Base-by-base conservation (phyloP, 352 stramenopile genomes). In the Globisporangium irregulare region DNA sequence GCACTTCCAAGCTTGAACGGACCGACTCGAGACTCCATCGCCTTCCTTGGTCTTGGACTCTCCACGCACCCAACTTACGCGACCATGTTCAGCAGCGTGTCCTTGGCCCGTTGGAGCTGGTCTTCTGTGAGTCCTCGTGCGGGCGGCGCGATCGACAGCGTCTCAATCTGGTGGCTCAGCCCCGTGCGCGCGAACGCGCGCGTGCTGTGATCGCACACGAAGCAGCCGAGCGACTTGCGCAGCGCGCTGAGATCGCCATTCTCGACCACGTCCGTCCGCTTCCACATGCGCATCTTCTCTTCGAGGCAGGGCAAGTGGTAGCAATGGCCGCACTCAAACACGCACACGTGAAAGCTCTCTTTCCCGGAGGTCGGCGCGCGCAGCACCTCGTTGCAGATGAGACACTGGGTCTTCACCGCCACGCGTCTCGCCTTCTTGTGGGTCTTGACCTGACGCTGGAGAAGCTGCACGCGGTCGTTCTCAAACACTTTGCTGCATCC, bases 201-300 rank as follows among this genome's bases (percentile, higher is more conserved):
- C 10, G 81, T 90, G 59, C 76, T 90, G 79, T 95, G 85, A 68
- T 95, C 85, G 62, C 87, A 95, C 34, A 93, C 81, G 68, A 93
- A 93, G 73, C 87, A 95, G 8, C 85, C 85, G 3, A 92, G 78
- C 10, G 80, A 72, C 14, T 80, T 71, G 20, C 69, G 78, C 18
- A 85, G 48, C 22, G 73, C 73, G 20, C 70, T 82, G 24, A 86
- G 29, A 54, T 90, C 73, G 7, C 77, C 74, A 15, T 76, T 69
- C 41, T 81, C 74, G 1, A 90, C 76, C 1, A 78, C 75, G 34
- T 90, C 77, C 1, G 79, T 59, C n/a, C 77, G 85, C 71, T 93
- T 93, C 85, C 87, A 93, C 79, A 93, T 90, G n/a, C 86, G 84
- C 80, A 90, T 91, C 69, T 93, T 92, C 65, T 95, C 87, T 55